Evolutionary conservation across 2,329 filamentous ascomycete species (phyloP), one percentile per base, ranked within the genome.

Genomic region (Cercospora beticola): DNA sequence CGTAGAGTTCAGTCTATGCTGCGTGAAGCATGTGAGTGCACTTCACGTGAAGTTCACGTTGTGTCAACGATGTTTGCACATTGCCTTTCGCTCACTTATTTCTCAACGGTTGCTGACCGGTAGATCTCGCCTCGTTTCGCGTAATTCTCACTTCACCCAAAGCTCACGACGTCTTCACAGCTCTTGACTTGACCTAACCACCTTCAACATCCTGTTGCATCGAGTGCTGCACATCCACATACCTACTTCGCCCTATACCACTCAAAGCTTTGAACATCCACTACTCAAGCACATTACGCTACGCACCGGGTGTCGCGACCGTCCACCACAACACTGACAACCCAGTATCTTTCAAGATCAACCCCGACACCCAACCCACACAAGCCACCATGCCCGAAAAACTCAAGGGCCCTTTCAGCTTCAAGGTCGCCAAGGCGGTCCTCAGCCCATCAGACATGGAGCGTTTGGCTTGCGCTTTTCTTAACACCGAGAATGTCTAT

Each of bases 391-490:
- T 59, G 56, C 56, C 28, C 21, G 64, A 71, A 10, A 59, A 69
- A 52, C 58, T 68, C 71, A 33, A 36, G 40, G 28, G 66, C 63
- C 56, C 72, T 71, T 56, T 66, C 68, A 65, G 62, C 63, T 75
- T 54, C 62, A 46, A 60, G 21, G 49, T 70, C 7, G 71, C 72
- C 23, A 72, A 74, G 40, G 64, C 72, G 54, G 28, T 73, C 40
- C 70, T 67, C 67, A 68, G 64, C 9, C 62, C 60, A 23, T 40
- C 64, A 5, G 71, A 73, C 31, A 66, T 73, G 43, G 71, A 75
- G 26, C 70, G 68, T 16, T 66, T 74, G 2, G 70, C 72, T 5
- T 74, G 74, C 52, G 73, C 70, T 5, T 71, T 67, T 40, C 64
- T 75, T 33, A 52, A 66, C 26, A 67, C 57, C 3, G 60, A 63